phyloP scores from a whole-genome alignment of 169 alveolate genomes.

The Ichthyophthirius multifiliis region DNA sequence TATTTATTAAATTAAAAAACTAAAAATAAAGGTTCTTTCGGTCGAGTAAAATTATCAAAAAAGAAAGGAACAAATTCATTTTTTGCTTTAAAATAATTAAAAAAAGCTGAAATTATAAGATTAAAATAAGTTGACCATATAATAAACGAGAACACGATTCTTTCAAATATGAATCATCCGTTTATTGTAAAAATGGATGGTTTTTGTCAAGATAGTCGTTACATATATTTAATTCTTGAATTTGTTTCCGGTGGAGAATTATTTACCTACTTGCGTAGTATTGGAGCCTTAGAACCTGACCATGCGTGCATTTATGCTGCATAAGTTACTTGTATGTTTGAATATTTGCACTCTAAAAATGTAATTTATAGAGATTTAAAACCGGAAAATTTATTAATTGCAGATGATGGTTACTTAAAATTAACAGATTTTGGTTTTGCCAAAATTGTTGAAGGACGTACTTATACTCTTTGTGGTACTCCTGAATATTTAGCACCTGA shows the following conservation, averaged over 20 bases:
- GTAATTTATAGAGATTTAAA: slow-evolving; percentile 70
- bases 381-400: slow-evolving; percentile 58
- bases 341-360: slow-evolving; percentile 71
- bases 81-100: slow-evolving; percentile 78
- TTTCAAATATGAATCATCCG: slow-evolving; percentile 46
- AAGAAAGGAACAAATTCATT: slow-evolving; percentile 49
- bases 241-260: slow-evolving; percentile 90
- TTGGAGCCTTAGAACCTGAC: slow-evolving; percentile 73
- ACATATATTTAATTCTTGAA: slow-evolving; percentile 69
- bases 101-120: slow-evolving; percentile 75
- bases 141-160: slow-evolving; percentile 74
- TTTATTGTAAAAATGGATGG: slow-evolving; percentile 52
- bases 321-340: slow-evolving; percentile 71
- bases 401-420: slow-evolving; percentile 64
- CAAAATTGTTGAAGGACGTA: slow-evolving; percentile 66
- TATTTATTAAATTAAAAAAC: slow-evolving; percentile 10
- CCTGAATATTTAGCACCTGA: slow-evolving; percentile 90
- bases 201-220: slow-evolving; percentile 71
- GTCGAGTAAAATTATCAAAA: slow-evolving; percentile 91
- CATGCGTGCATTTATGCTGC: slow-evolving; percentile 74
- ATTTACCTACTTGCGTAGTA: slow-evolving; percentile 85
- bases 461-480: slow-evolving; percentile 87
- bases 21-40: slow-evolving; percentile 88
- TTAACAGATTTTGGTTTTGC: slow-evolving; percentile 88
- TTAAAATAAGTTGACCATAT: slow-evolving; percentile 86